phyloP scores from a whole-genome alignment of 768 basidiomycete genomes.

The Panus rudis region DNA sequence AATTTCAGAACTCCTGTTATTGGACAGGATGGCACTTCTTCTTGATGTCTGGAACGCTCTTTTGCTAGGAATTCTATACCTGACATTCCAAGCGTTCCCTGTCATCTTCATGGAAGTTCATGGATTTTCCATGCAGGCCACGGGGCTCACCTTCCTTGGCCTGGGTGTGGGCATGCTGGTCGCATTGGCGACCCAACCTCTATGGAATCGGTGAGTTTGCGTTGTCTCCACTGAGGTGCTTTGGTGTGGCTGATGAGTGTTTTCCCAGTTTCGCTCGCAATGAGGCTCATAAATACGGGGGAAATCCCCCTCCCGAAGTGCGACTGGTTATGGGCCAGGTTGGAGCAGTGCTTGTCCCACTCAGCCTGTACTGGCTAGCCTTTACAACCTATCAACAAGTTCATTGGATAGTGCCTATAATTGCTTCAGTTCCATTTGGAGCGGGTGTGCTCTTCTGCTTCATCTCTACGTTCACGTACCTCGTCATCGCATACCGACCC shows the following conservation, averaged over 20 bases:
- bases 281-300: conserved; percentile 32
- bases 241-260: background rate
- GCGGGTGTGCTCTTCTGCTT: conserved; percentile 58
- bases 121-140: conserved; percentile 42
- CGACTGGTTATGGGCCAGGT: conserved; percentile 59
- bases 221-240: background rate
- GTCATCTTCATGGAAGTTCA: conserved; percentile 39
- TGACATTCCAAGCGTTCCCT: conserved; percentile 48
- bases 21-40: conserved; percentile 71
- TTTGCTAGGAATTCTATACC: conserved; percentile 37
- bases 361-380: conserved; percentile 47
- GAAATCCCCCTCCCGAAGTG: conserved; percentile 55
- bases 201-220: conserved; percentile 34
- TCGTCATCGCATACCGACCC: conserved; percentile 44
- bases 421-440: conserved; percentile 41
- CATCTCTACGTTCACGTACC: conserved; percentile 58
- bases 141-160: conserved; percentile 39
- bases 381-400: conserved; percentile 43
- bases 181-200: conserved; percentile 32
- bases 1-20: conserved; percentile 46
- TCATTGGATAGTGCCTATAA: conserved; percentile 41
- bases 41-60: conserved; percentile 60
- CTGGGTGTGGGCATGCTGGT: conserved; percentile 41
- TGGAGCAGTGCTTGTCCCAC: conserved; percentile 48
- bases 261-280: background rate